Evolutionary conservation across 1,139 yeast species (phyloP).

Genomic region (Spencermartinsiella ligniputridi): DNA sequence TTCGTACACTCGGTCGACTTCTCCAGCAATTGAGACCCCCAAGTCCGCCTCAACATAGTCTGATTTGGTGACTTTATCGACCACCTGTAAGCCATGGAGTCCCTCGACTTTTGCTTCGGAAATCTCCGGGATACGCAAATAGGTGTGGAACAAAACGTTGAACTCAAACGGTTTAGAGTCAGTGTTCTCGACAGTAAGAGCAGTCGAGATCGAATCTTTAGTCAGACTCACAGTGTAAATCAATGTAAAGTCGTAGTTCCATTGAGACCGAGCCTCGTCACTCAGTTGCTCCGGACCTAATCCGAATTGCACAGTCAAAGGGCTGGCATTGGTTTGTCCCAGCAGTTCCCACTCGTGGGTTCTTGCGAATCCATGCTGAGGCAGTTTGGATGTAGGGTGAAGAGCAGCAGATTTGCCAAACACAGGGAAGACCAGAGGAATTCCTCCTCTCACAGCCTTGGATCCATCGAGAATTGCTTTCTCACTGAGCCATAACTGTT

Average conservation of each 20-base stretch:
- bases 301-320: slow-evolving; percentile 80
- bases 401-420: slow-evolving; percentile 67
- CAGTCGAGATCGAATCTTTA: slow-evolving; percentile 50
- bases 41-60: slow-evolving; percentile 58
- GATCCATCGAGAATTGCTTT: slow-evolving; percentile 86
- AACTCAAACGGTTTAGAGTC: slow-evolving; percentile 64
- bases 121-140: slow-evolving; percentile 69
- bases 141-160: slow-evolving; percentile 96
- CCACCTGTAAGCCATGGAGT: slow-evolving; percentile 62
- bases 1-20: slow-evolving; percentile 80
- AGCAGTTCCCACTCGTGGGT: slow-evolving; percentile 86
- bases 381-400: slow-evolving; percentile 47
- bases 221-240: slow-evolving; percentile 61
- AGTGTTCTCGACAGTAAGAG: slow-evolving; percentile 70
- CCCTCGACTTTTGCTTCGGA: slow-evolving; percentile 74
- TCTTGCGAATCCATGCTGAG: slow-evolving; percentile 97
- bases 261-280: slow-evolving; percentile 47
- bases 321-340: slow-evolving; percentile 64
- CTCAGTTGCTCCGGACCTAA: slow-evolving; percentile 79
- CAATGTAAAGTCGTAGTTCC: slow-evolving; percentile 71
- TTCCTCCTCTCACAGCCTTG: slow-evolving; percentile 94
- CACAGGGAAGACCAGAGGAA: slow-evolving; percentile 90
- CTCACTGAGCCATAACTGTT: slow-evolving; percentile 58
- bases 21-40: slow-evolving; percentile 67
- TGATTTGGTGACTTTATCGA: slow-evolving; percentile 66